Percentiles rank a stretch among this genome's conserved stretches.
phyloP scores from a whole-genome alignment of 73 alveolate species.

The Paramecium sexaurelia region DNA sequence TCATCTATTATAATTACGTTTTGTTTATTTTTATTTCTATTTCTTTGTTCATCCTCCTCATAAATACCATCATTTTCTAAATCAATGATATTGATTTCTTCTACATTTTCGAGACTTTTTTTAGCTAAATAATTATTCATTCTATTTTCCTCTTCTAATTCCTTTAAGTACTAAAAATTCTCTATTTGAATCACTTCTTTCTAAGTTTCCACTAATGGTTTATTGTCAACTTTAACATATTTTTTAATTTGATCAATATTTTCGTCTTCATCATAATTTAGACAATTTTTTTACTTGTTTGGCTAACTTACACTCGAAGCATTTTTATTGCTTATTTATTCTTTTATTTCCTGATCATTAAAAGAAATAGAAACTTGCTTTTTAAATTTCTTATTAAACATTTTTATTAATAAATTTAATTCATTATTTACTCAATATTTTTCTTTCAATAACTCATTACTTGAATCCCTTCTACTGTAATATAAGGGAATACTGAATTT shows the following conservation, averaged over 20 bases:
- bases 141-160: neutral
- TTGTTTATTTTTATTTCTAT: neutral
- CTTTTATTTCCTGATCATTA: neutral
- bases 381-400: slow-evolving; percentile 32
- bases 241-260: neutral
- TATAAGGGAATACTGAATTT: neutral
- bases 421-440: neutral
- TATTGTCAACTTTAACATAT: neutral
- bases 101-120: neutral
- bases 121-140: slow-evolving; percentile 1
- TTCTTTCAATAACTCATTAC: neutral
- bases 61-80: slow-evolving; percentile 16
- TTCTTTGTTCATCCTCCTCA: neutral
- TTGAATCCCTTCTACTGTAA: neutral
- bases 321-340: neutral
- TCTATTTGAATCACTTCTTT: neutral
- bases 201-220: neutral
- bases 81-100: neutral
- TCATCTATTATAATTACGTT: neutral
- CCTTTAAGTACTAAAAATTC: neutral
- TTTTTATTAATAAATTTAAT: neutral
- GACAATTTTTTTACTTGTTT: neutral
- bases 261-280: neutral
- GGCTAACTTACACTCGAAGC: neutral
- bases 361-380: neutral